Evolutionary conservation across 2,329 filamentous ascomycete species (phyloP), one percentile per base, ranked within the genome.

Genomic region (Fusarium nelsonii): DNA sequence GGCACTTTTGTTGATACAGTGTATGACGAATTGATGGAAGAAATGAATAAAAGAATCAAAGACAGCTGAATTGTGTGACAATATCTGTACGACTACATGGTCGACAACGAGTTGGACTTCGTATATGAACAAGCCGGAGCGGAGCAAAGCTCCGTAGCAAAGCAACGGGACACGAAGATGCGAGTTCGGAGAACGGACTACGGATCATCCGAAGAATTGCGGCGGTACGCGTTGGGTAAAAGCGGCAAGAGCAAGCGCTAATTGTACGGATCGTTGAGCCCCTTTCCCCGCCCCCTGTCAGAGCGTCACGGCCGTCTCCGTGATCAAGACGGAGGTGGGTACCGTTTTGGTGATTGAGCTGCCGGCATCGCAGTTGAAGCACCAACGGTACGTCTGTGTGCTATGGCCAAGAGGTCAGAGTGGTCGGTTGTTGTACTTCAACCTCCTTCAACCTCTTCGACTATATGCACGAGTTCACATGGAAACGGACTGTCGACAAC

Each of bases 311-410:
- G 66, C 46, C 39, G 46, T 59, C 66, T 70, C 66, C 67, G 67
- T 70, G 48, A 54, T 43, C 43, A 44, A 41, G 65, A 70, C 67
- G 66, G 67, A 70, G 52, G 65, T 69, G 51, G 67, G 62, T 45
- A 69, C 62, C 53, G 61, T 69, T 69, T 68, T 65, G 43, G 60
- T 48, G 41, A 39, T 54, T 51, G 50, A 60, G 32, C 44, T 58
- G 63, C 63, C 65, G 53, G 63, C 56, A 37, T 53, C 33, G 51
- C 32, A 58, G 20, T 33, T 56, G 33, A 46, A 56, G 45, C 16
- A 39, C 57, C 15, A 33, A 62, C 43, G 51, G 46, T 48, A 44
- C 40, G 26, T 57, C 40, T 36, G 36, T 44, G 45, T 32, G 52
- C 28, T 39, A 50, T 50, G 20, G 20, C 30, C 41, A 28, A 18